Evolutionary conservation across 2,329 filamentous ascomycete genomes (phyloP).

Genomic region (Fusarium caatingaense): DNA sequence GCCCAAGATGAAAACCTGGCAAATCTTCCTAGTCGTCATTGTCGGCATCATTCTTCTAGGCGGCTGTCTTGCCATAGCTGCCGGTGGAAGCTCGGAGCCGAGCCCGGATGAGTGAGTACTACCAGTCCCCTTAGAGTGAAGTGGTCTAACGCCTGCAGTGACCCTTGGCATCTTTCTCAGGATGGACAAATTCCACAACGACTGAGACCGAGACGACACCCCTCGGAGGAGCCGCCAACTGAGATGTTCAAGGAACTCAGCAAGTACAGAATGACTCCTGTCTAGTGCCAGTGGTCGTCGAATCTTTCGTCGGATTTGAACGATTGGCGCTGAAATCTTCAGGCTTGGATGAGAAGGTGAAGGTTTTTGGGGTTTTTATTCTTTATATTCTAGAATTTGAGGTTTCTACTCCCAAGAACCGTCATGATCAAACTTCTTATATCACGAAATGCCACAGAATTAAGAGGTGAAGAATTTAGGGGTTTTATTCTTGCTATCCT

Average conservation of each 20-base stretch:
- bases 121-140: background rate
- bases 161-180: background rate
- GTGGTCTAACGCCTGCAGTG: background rate
- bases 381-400: background rate
- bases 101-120: background rate
- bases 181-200: background rate
- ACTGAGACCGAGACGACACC: background rate
- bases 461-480: background rate
- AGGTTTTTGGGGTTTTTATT: background rate
- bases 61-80: background rate
- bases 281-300: background rate
- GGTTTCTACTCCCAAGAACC: background rate
- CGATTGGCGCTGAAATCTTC: background rate
- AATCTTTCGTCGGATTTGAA: background rate
- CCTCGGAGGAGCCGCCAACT: background rate
- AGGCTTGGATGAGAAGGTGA: background rate
- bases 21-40: background rate
- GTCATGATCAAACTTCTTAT: background rate
- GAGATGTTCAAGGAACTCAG: background rate
- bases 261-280: background rate
- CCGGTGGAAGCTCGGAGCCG: too few relatives aligned
- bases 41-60: background rate
- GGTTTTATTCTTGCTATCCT: background rate
- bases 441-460: background rate
- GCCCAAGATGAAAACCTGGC: background rate